A percentile compares a stretch with the other conserved stretches of the same genome.
These are phyloP conservation scores for Obelidium mucronatum DNA, from an alignment of 192 early-diverging fungal species.

Conservation along the genomic window DNA sequence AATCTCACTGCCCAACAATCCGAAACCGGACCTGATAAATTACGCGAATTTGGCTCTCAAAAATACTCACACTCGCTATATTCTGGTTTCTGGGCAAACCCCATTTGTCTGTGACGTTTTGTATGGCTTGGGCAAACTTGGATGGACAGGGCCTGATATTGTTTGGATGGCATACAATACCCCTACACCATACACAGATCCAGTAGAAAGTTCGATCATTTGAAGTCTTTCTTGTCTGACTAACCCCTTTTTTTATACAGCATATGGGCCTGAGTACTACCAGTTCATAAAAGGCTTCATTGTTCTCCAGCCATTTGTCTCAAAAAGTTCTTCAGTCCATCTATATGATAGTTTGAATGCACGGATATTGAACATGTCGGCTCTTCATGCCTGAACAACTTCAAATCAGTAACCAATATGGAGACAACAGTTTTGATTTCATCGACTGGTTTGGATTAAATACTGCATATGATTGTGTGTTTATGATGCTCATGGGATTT, in stretches of 20 bases:
- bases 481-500: conserved; percentile 16
- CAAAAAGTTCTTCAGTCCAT: neutral
- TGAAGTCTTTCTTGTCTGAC: neutral
- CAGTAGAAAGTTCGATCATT: neutral
- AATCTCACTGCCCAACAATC: neutral
- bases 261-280: neutral
- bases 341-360: neutral
- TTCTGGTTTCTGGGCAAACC: neutral
- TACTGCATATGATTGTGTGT: neutral
- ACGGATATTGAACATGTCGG: neutral
- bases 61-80: neutral
- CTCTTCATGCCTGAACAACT: neutral
- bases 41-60: neutral
- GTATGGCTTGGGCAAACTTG: neutral
- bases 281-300: neutral
- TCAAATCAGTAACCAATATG: neutral
- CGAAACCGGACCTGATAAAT: neutral
- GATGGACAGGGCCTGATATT: neutral
- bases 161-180: conserved; percentile 14
- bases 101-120: no score
- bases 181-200: neutral
- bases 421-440: neutral
- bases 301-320: neutral
- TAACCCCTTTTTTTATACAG: neutral
- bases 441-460: neutral